Evolutionary conservation across 2,329 filamentous ascomycete species (phyloP).

Genomic region (Fusarium sterilihyphosum): DNA sequence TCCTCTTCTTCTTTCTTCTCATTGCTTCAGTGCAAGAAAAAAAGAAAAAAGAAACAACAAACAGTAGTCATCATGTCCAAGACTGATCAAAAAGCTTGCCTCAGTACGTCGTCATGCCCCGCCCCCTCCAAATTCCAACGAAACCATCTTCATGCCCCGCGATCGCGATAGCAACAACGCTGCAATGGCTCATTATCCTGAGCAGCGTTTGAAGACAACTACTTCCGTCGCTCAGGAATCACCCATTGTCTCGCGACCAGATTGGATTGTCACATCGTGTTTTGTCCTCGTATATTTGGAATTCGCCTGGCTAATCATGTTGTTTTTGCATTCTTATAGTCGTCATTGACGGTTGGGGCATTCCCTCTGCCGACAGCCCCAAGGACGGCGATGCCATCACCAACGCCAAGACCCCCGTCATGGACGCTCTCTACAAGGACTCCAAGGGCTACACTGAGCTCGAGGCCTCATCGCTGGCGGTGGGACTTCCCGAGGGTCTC

Average conservation of each 20-base stretch:
- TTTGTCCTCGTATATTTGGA: slow-evolving; percentile 67
- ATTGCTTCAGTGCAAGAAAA: slow-evolving; percentile 24
- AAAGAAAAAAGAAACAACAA: not conserved
- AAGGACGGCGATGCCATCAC: slow-evolving; percentile 95
- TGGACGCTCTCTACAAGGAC: slow-evolving; percentile 89
- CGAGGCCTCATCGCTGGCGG: slow-evolving; percentile 94
- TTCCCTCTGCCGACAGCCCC: slow-evolving; percentile 81
- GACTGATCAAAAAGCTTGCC: slow-evolving; percentile 69
- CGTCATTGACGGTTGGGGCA: slow-evolving; percentile 99
- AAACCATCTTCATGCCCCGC: slow-evolving; percentile 34
- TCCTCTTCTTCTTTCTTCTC: slow-evolving; percentile 18
- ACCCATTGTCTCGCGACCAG: slow-evolving; percentile 34
- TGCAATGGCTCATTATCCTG: slow-evolving; percentile 22
- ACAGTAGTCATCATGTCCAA: slow-evolving; percentile 57
- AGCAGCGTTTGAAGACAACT: slow-evolving; percentile 36
- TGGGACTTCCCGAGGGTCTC: slow-evolving; percentile 93
- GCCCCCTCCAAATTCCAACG: slow-evolving; percentile 40
- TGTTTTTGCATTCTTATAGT: slow-evolving; percentile 69
- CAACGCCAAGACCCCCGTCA: slow-evolving; percentile 89
- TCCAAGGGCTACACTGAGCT: slow-evolving; percentile 89
- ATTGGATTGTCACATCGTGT: slow-evolving; percentile 58
- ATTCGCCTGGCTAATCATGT: slow-evolving; percentile 67
- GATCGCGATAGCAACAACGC: slow-evolving; percentile 29
- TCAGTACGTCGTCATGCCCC: slow-evolving; percentile 61
- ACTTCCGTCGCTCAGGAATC: slow-evolving; percentile 23